Evolutionary conservation across 75 land plant species (phyloP).

Genomic region (Sequoia sempervirens): DNA sequence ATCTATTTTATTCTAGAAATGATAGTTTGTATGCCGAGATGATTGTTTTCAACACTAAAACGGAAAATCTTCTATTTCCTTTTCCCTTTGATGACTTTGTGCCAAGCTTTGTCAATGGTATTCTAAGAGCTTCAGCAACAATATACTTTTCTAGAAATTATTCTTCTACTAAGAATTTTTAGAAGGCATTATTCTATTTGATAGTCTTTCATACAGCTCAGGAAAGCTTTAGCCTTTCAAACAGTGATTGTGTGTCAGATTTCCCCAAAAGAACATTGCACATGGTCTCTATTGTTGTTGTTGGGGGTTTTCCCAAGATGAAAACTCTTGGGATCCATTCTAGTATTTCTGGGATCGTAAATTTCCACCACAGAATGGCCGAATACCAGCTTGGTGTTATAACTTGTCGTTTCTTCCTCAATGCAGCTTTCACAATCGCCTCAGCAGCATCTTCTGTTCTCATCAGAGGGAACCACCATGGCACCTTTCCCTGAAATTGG

Average conservation of each 20-base stretch:
- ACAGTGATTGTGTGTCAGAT: slow-evolving; percentile 10
- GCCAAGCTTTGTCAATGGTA: too few relatives aligned
- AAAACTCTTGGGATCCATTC: slow-evolving; percentile 21
- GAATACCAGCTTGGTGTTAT: slow-evolving; percentile 15
- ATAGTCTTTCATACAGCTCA: not conserved
- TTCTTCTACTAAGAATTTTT: not conserved
- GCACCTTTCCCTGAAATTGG: slow-evolving; percentile 27
- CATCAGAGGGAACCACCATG: slow-evolving; percentile 39
- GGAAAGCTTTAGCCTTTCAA: not conserved
- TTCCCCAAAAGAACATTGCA: slow-evolving; percentile 11
- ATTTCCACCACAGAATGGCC: slow-evolving; percentile 13
- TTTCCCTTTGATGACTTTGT: not conserved
- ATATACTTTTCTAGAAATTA: not conserved
- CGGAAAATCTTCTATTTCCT: not conserved
- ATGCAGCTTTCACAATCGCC: slow-evolving; percentile 27
- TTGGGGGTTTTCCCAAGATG: slow-evolving; percentile 27
- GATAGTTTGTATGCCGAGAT: too few relatives aligned
- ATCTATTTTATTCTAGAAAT: too few relatives aligned
- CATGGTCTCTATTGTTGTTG: not conserved
- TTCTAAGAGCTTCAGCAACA: not conserved
- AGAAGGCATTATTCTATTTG: not conserved
- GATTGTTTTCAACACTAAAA: not conserved
- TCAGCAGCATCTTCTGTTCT: slow-evolving; percentile 23
- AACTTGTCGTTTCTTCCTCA: slow-evolving; percentile 10
- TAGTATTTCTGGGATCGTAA: slow-evolving; percentile 26